Base-by-base conservation (phyloP, 1,284 basidiomycete genomes). In the Rhodotorula sp. region DNA sequence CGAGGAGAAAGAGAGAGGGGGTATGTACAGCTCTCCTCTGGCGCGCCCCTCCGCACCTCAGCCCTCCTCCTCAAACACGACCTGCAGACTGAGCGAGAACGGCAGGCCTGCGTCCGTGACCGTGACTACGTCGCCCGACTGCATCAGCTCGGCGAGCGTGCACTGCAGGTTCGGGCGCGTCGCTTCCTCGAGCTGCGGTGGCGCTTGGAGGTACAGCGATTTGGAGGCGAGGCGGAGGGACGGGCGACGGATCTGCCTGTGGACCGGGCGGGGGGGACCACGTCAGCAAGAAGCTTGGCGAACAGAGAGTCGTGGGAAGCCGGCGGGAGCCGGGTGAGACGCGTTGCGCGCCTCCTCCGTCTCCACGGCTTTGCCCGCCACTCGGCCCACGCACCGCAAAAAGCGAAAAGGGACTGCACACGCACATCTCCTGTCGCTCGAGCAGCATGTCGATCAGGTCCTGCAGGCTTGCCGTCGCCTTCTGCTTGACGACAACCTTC, bases 171-270 rank as follows among this genome's bases (percentile, higher is more conserved):
- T 99, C 0, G 89, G 89, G 48, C 93, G 87, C 7, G 95, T 99
- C 9, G 88, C 88, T 81, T 89, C 84, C 81, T 96, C 91, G 15
- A 99, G 85, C 79, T 94, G 91, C 7, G 91, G 90, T 10, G 97
- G 96, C 0, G 91, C 91, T 81, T 96, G 92, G 81, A 94, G 89
- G 84, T 96, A 99, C 57, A 99, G 88, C 65, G 90, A 90, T 73
- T 85, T 87, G 25, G 79, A 92, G 83, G 94, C 94, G 83, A 75
- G 53, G 25, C 71, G 70, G 53, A 77, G 64, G 1, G 75, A 75
- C 0, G 75, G 75, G 12, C 73, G 70, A 32, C 69, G 68, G 64
- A 97, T 89, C 87, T 97, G 94, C 76, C 94, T 97, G 80, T 12
- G 59, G 27, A 32, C 46, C 58, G 19, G 7, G 21, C 3, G 2